Base-by-base conservation (phyloP, 1,139 yeast species). In the Yamadazyma blattariae region DNA sequence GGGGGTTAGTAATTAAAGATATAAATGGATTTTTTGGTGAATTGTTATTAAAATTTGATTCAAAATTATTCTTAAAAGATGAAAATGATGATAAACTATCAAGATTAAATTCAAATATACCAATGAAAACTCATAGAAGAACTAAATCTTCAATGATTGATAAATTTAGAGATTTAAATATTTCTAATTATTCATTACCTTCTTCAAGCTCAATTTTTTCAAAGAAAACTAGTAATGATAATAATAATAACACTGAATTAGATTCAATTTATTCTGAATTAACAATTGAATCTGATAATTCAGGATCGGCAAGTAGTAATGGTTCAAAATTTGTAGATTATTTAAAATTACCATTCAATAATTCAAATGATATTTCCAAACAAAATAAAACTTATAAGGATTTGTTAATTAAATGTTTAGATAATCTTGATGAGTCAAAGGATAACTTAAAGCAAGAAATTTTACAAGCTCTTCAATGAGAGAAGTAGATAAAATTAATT, bases 1-100 rank as follows among this genome's bases (percentile, higher is more conserved):
- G 77, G 64, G 82, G 81, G 18, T 54, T 60, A 27, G 71, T 76
- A 22, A 59, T 78, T 35, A 64, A 68, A 29, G 79, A 74, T 39
- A 58, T 79, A 39, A 69, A 66, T 32, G 44, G 51, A 28, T 69
- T 69, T 45, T 69, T 69, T 42, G 72, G 74, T 6, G 63, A 62
- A 26, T 47, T 63, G 33, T 53, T 68, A 33, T 49, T 67, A 33
- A 54, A 59, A 10, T 66, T 70, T 63, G 66, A 67, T 35, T 66
- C 63, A 34, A 36, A 52, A 6, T 44, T 64, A 23, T 67, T 68
- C 40, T 22, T 44, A 9, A 34, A 34, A 27, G 32, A 25, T 13
- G 32, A 34, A 21, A 17, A 32, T 7, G 10, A 29, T 19, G 33
- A 25, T n/a, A 17, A 17, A 17, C 32, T 31, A 22, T 13, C 30